These are phyloP conservation scores for Pseudocercospora ulei DNA, from an alignment of 2,329 filamentous ascomycete genomes.

Conservation along the genomic window DNA sequence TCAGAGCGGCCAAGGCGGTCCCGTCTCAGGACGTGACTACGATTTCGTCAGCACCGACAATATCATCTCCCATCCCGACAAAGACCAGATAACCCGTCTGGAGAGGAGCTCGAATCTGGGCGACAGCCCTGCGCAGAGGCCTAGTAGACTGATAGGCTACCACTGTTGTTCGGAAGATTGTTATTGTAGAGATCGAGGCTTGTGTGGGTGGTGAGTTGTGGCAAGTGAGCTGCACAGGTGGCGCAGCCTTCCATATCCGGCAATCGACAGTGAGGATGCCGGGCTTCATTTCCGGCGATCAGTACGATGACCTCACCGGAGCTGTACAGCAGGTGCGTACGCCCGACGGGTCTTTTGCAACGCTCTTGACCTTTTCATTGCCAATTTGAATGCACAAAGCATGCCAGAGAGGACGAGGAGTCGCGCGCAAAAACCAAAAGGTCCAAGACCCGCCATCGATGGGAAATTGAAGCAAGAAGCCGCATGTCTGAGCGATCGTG, in stretches of 20 bases:
- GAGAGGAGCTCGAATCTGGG: too few species aligned
- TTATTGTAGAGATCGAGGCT: background rate
- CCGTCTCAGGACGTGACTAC: too few species aligned
- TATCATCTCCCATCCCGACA: too few species aligned
- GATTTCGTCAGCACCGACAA: too few species aligned
- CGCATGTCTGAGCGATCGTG: background rate
- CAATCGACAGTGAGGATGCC: conserved; percentile 28
- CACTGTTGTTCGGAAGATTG: too few species aligned
- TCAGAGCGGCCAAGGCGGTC: too few species aligned
- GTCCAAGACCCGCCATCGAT: background rate
- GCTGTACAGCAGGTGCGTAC: conserved; percentile 44
- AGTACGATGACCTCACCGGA: conserved; percentile 41
- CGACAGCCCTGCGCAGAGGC: too few species aligned
- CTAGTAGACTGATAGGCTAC: too few species aligned
- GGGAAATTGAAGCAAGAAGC: conserved; percentile 6
- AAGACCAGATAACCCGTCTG: too few species aligned
- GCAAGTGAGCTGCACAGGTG: conserved; percentile 6
- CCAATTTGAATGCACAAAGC: background rate
- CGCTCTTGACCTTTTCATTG: background rate
- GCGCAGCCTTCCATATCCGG: conserved; percentile 2
- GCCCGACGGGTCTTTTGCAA: background rate
- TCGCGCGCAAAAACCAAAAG: background rate
- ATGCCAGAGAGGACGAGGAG: background rate
- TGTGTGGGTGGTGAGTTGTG: conserved; percentile 7
- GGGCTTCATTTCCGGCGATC: conserved; percentile 35